These are phyloP conservation scores for Drosera capensis DNA, from an alignment of 148 eudicot species.

Conservation along the genomic window DNA sequence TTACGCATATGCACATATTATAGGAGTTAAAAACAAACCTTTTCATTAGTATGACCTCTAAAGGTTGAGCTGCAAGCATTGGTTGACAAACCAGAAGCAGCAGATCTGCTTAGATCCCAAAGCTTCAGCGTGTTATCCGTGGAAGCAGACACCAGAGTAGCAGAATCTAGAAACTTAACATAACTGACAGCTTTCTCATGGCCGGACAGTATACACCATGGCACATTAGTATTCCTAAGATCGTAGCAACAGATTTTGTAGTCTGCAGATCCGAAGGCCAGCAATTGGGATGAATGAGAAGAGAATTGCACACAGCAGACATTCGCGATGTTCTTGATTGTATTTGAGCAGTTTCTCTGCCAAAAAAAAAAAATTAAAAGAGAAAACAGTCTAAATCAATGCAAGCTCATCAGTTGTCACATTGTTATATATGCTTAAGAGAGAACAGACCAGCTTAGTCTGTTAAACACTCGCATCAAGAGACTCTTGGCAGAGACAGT, in stretches of 20 bases:
- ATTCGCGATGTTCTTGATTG: conserved; percentile 55
- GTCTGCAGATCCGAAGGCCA: conserved; percentile 83
- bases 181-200: conserved; percentile 80
- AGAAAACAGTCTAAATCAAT: no score
- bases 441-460: no score
- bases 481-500: no score
- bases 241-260: conserved; percentile 77
- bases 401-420: no score
- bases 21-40: conserved; percentile 36
- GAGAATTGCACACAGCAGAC: conserved; percentile 96
- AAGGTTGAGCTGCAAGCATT: conserved; percentile 63
- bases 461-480: no score
- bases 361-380: conserved; percentile 8
- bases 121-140: conserved; percentile 82
- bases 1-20: background rate
- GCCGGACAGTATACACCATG: conserved; percentile 76
- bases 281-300: conserved; percentile 44
- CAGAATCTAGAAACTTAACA: conserved; percentile 71
- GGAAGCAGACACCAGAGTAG: conserved; percentile 80
- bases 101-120: conserved; percentile 82
- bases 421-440: no score
- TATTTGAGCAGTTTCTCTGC: conserved; percentile 47
- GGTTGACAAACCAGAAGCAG: conserved; percentile 30
- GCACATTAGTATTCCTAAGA: conserved; percentile 50
- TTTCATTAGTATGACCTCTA: conserved; percentile 75